A percentile compares a stretch with the other conserved stretches of the same genome.
phyloP scores from a whole-genome alignment of 2,329 filamentous ascomycete genomes.

The Cladosporium sp. region DNA sequence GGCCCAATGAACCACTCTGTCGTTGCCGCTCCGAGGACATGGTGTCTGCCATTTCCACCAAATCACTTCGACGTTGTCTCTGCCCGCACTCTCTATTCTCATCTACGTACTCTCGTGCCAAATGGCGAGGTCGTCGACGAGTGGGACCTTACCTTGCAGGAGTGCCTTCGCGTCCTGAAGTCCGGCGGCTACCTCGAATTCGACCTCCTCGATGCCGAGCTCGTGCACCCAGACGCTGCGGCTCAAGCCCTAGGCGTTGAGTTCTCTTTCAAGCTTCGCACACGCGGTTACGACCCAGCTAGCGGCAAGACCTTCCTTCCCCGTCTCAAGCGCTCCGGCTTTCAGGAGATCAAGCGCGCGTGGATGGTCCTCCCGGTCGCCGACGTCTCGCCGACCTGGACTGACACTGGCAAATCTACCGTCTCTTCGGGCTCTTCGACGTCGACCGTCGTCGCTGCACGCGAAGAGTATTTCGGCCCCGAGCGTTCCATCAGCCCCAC shows the following conservation, averaged over 20 bases:
- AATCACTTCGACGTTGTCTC: constrained; percentile 88
- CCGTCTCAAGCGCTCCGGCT: constrained; percentile 68
- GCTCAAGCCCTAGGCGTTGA: constrained; percentile 81
- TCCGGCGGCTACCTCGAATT: constrained; percentile 92
- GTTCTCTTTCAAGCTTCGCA: constrained; percentile 84
- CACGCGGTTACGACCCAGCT: constrained; percentile 78
- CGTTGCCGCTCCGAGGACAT: constrained; percentile 69
- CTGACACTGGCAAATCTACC: constrained; percentile 24
- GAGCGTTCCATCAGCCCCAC: constrained; percentile 34
- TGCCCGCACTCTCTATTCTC: constrained; percentile 75
- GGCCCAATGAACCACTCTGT: constrained; percentile 84
- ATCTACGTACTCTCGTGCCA: constrained; percentile 64
- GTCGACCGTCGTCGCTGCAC: neutral
- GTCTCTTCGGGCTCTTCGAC: constrained; percentile 4
- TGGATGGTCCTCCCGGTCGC: constrained; percentile 84
- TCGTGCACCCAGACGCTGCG: constrained; percentile 74
- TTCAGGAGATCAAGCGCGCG: constrained; percentile 71
- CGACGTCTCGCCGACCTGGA: constrained; percentile 39
- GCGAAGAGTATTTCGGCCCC: constrained; percentile 8
- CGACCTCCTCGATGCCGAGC: constrained; percentile 79
- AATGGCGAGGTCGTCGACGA: constrained; percentile 56
- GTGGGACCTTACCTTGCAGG: constrained; percentile 75
- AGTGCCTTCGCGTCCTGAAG: constrained; percentile 87
- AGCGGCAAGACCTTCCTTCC: constrained; percentile 76
- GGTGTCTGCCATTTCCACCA: constrained; percentile 75